A percentile compares a stretch with the other conserved stretches of the same genome.
Conservation (phyloP, 129 eudicot species). For the Saussurea involucrata region DNA sequence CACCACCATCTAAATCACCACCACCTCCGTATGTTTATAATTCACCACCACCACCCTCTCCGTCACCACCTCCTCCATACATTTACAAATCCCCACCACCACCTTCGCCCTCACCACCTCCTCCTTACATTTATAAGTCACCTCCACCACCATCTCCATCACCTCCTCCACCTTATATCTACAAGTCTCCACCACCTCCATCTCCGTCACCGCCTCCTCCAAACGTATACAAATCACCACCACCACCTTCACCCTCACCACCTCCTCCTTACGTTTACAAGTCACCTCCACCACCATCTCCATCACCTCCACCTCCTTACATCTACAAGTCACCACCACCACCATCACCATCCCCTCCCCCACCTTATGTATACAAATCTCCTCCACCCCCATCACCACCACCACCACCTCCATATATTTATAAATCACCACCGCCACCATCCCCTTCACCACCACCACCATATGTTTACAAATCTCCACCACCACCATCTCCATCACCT, state of each 20-base stretch:
- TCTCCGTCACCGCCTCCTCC: background rate
- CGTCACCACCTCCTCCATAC: background rate
- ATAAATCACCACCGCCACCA: no score
- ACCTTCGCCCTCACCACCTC: background rate
- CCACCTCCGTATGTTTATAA: background rate
- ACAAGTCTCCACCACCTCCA: background rate
- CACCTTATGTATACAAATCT: no score
- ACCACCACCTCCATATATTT: no score
- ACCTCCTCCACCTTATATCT: background rate
- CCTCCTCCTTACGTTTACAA: background rate
- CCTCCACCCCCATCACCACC: no score
- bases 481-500: background rate
- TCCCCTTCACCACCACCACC: constrained; percentile 11
- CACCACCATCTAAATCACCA: background rate
- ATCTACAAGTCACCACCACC: background rate
- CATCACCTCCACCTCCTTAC: background rate
- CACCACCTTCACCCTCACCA: background rate
- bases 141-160: background rate
- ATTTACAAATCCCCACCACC: background rate
- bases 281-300: background rate
- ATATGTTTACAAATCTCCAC: background rate
- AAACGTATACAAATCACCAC: constrained; percentile 9
- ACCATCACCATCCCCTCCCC: background rate
- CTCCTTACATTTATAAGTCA: background rate
- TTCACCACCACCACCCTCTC: background rate